phyloP scores from a whole-genome alignment of 1,139 yeast species.

The Geotrichum aggregatum region DNA sequence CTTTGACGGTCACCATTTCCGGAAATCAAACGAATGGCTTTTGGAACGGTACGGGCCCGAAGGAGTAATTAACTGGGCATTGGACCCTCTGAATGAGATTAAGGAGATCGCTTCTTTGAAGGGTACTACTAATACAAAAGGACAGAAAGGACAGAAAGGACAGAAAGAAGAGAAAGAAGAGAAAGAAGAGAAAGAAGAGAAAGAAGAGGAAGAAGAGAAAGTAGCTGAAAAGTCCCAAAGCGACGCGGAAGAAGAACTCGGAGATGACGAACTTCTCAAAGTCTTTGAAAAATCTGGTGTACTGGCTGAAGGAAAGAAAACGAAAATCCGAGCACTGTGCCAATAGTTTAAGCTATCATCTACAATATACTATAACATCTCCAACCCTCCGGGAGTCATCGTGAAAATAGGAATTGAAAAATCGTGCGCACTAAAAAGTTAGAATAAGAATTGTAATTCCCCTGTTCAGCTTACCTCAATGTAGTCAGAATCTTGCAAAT shows the following conservation, averaged over 20 bases:
- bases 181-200: not conserved
- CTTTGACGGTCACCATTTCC: slow-evolving; percentile 68
- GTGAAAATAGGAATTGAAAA: slow-evolving; percentile 77
- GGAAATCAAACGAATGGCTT: slow-evolving; percentile 71
- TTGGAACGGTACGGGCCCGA: slow-evolving; percentile 43
- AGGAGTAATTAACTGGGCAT: slow-evolving; percentile 63
- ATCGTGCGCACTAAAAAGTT: slow-evolving; percentile 39
- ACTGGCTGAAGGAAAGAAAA: too few relatives aligned
- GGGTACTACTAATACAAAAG: not conserved
- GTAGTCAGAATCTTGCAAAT: slow-evolving; percentile 46
- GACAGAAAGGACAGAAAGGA: not conserved
- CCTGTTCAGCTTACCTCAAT: slow-evolving; percentile 39
- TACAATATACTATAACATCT: slow-evolving; percentile 60
- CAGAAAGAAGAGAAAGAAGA: not conserved
- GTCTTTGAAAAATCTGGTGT: not conserved
- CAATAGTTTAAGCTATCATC: slow-evolving; percentile 22
- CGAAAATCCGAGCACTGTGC: too few relatives aligned
- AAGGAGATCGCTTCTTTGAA: slow-evolving; percentile 42
- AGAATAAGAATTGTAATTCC: too few relatives aligned
- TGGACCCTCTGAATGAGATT: slow-evolving; percentile 54
- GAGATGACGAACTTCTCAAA: not conserved
- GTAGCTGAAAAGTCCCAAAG: too few relatives aligned
- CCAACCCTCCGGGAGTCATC: slow-evolving; percentile 85
- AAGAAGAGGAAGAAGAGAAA: not conserved
- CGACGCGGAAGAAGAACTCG: too few relatives aligned